Base-by-base conservation (phyloP, 129 eudicot genomes). In the Tagetes erecta region DNA sequence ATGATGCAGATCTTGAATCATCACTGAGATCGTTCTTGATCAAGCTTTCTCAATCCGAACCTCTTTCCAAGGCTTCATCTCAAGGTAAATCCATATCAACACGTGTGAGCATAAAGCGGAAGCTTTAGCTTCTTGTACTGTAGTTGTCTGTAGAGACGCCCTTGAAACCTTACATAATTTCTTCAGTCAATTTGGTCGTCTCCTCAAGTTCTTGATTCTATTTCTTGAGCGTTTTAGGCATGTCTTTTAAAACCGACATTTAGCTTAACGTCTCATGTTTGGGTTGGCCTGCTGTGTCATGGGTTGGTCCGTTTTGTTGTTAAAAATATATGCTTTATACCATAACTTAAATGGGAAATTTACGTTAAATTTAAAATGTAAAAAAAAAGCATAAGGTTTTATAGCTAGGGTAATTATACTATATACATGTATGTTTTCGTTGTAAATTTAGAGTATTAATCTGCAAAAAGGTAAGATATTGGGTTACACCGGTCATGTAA, bases 1-100 rank as follows among this genome's bases (percentile, higher is more conserved):
- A 80, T 34, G 86, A 80, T 72, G 82, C 77, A 9, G 83, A 84
- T 53, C 76, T 95, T 59, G 90, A 85, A 80, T 86, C 79, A 72
- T 73, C 96, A 66, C 78, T 91, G 1, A 85, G 91, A 83, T 84
- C 92, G 30, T 95, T 95, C 80, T 74, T 95, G 71, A 77, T 83
- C 41, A 95, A 95, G 90, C 94, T 95, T 10, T 83, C 91, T 13
- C 79, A 84, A 20, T 91, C 96, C 34, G 86, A 87, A 78, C 78
- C 89, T 40, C 68, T 87, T 50, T 85, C 88, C 4, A 91, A 85
- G 86, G 75, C 56, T 80, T 81, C 81, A 31, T 86, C 95, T 20
- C 70, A 49, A 63, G 89, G 97, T 95, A 87, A 78, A 84, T 74
- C 8, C 42, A 57, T 30, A 57, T 59, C 7, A 59, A 59, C 52